A percentile compares a stretch with the other conserved stretches of the same genome.
Conservation (phyloP, 2,329 filamentous ascomycete species). For the Pyrenophora teres region DNA sequence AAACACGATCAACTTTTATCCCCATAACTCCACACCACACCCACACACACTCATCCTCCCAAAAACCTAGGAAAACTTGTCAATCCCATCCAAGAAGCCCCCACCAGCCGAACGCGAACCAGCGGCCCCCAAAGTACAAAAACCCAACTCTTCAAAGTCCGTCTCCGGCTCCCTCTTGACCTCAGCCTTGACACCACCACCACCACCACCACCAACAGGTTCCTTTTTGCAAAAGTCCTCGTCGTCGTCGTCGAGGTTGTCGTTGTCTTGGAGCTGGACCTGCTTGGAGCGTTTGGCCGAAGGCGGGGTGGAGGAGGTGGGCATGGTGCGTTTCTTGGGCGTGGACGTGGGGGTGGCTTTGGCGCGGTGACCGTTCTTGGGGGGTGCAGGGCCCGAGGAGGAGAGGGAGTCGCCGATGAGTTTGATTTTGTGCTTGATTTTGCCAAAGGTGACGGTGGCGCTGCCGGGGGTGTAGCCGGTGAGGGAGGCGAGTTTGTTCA, state of each 20-base stretch:
- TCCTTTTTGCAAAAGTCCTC: conserved; percentile 1
- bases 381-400: background rate
- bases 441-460: conserved; percentile 37
- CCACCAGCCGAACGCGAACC: background rate
- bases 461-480: conserved; percentile 33
- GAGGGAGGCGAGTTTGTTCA: conserved; percentile 25
- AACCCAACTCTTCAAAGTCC: background rate
- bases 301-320: conserved; percentile 12
- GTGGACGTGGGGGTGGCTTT: background rate
- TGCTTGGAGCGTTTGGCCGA: conserved; percentile 16
- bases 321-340: conserved; percentile 23
- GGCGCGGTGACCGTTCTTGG: background rate
- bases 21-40: too few species aligned
- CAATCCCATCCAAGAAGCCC: background rate
- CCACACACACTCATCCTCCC: too few species aligned
- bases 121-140: background rate
- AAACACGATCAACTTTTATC: too few species aligned
- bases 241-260: conserved; percentile 31
- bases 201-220: background rate
- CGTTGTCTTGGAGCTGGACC: conserved; percentile 10
- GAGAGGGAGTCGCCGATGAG: conserved; percentile 11
- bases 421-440: conserved; percentile 41
- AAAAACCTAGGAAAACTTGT: background rate
- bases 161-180: background rate
- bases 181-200: background rate